Evolutionary conservation across 306 rosid genomes (phyloP).

Genomic region (Oemleria cerasiformis): DNA sequence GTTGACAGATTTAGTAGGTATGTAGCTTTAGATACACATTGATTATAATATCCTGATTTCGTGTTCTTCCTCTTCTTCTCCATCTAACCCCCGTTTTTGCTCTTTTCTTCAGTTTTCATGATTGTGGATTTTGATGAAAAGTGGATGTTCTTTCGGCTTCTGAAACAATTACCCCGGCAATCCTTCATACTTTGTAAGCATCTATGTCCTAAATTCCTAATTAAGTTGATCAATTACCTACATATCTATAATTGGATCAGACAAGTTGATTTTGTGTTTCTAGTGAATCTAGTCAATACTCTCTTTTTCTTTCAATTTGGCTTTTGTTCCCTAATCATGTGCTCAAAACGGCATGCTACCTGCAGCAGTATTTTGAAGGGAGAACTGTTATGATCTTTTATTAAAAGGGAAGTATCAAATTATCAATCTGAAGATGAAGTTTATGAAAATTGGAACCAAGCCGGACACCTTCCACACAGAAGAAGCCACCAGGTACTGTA

Average conservation of each 20-base stretch:
- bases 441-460: slow-evolving; percentile 95
- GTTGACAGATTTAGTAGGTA: neutral
- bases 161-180: neutral
- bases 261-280: neutral
- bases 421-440: slow-evolving; percentile 60
- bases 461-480: slow-evolving; percentile 83
- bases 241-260: neutral
- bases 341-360: neutral
- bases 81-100: too few relatives aligned
- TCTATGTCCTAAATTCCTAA: neutral
- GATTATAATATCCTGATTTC: too few relatives aligned
- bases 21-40: neutral
- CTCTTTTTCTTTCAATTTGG: neutral
- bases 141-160: neutral
- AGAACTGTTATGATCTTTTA: slow-evolving; percentile 30
- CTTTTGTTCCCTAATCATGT: neutral
- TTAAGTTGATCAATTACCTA: neutral
- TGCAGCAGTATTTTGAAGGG: slow-evolving; percentile 25
- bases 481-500: slow-evolving; percentile 77
- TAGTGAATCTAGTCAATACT: neutral
- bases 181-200: neutral
- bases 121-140: neutral
- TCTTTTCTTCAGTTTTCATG: neutral
- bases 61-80: neutral
- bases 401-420: slow-evolving; percentile 4